Evolutionary conservation across 1,284 basidiomycete genomes (phyloP), one percentile per base, ranked within the genome.

Genomic region (Uromyces viciae-fabae): DNA sequence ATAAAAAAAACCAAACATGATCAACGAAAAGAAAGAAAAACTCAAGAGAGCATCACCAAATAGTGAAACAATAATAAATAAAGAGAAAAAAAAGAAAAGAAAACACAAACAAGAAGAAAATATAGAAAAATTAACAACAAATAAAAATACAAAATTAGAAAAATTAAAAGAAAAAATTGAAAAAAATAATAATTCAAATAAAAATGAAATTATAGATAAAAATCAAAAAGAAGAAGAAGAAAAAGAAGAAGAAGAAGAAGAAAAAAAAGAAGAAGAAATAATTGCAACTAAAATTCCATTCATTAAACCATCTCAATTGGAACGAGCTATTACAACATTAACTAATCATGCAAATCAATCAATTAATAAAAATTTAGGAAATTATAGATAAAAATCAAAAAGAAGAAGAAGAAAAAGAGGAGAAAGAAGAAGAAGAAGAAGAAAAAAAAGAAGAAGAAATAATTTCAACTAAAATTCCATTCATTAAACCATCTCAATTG

Each of bases 321-420:
- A 90, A 83, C 90, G 89, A 75, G 95, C 95, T 5, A 88, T 95
- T 14, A 89, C 91, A 0, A 92, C 94, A 0, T 89, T 98, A 11
- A 88, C 92, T 71, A 88, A 88, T 2, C 31, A 72, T 72, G 71
- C 68, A 4, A 62, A 79, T 42, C 90, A 95, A 85, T 90, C 91
- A 56, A 85, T 87, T 74, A 91, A 93, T 85, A 87, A 89, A 83
- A 89, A 90, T 82, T 14, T n/a, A 60, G 28, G 11, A 72, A 72
- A 31, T 54, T 33, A 54, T 52, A 42, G 36, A 49, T 28, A n/a
- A 71, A 31, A 17, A 54, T 36, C 7, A 60, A 28, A n/a, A 60
- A 31, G 22, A 46, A 17, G 3, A 60, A 25, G 5, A 71, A 22
- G 17, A 31, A 46, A 43, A 43, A 33, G 38, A n/a, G 19, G 31